Conservation (phyloP, 768 basidiomycete genomes). For the Cytidiella melzeri region DNA sequence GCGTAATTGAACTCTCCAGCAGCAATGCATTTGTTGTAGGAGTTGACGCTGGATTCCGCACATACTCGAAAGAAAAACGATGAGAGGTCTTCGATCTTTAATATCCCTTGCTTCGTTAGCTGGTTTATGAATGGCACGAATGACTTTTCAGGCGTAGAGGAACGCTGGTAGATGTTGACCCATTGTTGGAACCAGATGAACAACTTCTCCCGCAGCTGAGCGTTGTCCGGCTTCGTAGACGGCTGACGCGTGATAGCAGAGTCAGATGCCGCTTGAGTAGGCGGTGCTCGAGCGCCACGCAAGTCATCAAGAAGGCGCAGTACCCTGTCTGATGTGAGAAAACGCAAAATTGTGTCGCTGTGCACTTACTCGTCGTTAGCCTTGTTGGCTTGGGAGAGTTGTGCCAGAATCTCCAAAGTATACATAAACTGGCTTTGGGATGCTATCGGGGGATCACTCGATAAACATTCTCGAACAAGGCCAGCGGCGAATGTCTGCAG, state of each 20-base stretch:
- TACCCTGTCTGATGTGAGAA: constrained; percentile 39
- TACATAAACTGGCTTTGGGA: constrained; percentile 74
- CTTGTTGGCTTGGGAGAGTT: constrained; percentile 67
- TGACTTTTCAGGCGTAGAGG: constrained; percentile 85
- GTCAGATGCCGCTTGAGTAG: constrained; percentile 35
- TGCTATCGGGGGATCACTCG: constrained; percentile 74
- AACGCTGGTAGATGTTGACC: constrained; percentile 91
- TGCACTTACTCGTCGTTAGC: constrained; percentile 76
- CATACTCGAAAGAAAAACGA: constrained; percentile 99
- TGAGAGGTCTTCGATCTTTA: constrained; percentile 93
- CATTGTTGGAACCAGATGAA: constrained; percentile 89
- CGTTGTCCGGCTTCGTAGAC: constrained; percentile 62
- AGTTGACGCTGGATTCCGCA: constrained; percentile 88
- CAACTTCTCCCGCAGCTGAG: constrained; percentile 69
- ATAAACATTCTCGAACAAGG: constrained; percentile 81
- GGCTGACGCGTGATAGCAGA: constrained; percentile 35
- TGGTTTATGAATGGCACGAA: constrained; percentile 98
- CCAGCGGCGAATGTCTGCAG: constrained; percentile 78
- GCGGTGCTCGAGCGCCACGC: constrained; percentile 51
- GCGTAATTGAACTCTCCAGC: constrained; percentile 69
- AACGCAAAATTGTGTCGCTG: neutral
- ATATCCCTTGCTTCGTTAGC: constrained; percentile 91
- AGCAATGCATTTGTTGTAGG: constrained; percentile 71
- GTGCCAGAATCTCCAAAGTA: constrained; percentile 75
- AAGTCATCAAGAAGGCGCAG: constrained; percentile 77